Conservation (phyloP, 2,329 filamentous ascomycete species). For the Ascochyta viciae-villosae region DNA sequence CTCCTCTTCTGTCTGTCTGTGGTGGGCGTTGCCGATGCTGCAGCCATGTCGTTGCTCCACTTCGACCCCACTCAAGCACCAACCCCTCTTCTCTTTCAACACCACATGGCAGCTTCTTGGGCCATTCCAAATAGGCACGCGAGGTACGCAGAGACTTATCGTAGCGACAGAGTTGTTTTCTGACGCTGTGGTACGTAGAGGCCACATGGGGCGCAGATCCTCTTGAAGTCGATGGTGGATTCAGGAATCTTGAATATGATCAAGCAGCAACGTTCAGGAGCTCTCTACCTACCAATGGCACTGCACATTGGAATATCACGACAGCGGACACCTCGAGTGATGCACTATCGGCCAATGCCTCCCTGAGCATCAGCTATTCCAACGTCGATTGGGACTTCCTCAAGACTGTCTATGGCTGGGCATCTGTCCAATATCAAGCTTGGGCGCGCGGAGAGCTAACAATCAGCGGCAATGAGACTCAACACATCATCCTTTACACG, state of each 20-base stretch:
- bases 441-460: constrained; percentile 62
- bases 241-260: constrained; percentile 56
- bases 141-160: constrained; percentile 53
- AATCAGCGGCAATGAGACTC: constrained; percentile 44
- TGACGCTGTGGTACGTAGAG: constrained; percentile 53
- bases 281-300: constrained; percentile 60
- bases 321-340: constrained; percentile 39
- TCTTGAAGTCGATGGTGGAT: constrained; percentile 61
- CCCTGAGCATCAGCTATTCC: constrained; percentile 56
- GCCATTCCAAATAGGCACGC: constrained; percentile 65
- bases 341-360: constrained; percentile 42
- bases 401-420: constrained; percentile 64
- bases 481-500: constrained; percentile 53
- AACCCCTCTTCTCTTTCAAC: constrained; percentile 41
- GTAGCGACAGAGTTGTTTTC: constrained; percentile 6
- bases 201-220: constrained; percentile 66
- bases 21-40: constrained; percentile 13
- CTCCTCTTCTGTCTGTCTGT: constrained; percentile 1
- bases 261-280: constrained; percentile 54
- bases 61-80: constrained; percentile 29
- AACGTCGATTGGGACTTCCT: constrained; percentile 62
- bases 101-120: constrained; percentile 61
- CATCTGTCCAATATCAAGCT: constrained; percentile 64
- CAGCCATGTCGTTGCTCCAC: constrained; percentile 26
- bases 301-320: constrained; percentile 56